A percentile compares a stretch with the other conserved stretches of the same genome.
phyloP scores from a whole-genome alignment of 176 grass and related monocot species.

The Oryza nivara region DNA sequence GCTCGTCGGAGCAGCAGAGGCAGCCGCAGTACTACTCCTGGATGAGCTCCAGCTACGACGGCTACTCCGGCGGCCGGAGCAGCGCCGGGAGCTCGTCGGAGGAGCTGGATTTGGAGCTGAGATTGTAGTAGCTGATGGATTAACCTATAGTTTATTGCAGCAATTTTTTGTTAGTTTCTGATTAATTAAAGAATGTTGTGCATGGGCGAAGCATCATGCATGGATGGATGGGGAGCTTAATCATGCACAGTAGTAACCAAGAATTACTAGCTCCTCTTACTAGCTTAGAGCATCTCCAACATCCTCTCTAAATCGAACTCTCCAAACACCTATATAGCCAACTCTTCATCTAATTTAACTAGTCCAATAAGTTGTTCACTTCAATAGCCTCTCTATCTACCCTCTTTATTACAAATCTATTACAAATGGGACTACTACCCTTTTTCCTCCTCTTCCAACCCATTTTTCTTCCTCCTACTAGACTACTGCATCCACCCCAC shows the following conservation, averaged over 20 bases:
- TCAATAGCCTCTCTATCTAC: no score
- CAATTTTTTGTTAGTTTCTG: background rate
- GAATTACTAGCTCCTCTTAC: background rate
- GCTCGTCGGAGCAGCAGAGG: slow-evolving; percentile 21
- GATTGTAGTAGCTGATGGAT: slow-evolving; percentile 30
- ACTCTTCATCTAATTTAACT: no score
- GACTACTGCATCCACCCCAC: no score
- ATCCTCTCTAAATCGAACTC: no score
- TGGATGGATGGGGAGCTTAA: background rate
- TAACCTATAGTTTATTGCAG: background rate
- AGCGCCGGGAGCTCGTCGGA: slow-evolving; percentile 22
- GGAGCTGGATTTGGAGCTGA: slow-evolving; percentile 54
- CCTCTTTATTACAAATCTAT: no score
- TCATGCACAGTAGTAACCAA: background rate
- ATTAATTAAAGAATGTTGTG: background rate
- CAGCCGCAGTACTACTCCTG: slow-evolving; percentile 33
- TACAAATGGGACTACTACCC: no score
- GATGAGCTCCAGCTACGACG: slow-evolving; percentile 26
- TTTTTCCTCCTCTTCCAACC: no score
- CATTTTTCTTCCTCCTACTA: no score
- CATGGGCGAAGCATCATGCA: slow-evolving; percentile 39
- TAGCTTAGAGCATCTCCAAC: no score
- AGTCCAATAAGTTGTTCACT: no score
- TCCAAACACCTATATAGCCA: no score
- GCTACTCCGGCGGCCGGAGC: background rate